Conservation (phyloP, 805 yeast species). For the Lipomyces anomalus region DNA sequence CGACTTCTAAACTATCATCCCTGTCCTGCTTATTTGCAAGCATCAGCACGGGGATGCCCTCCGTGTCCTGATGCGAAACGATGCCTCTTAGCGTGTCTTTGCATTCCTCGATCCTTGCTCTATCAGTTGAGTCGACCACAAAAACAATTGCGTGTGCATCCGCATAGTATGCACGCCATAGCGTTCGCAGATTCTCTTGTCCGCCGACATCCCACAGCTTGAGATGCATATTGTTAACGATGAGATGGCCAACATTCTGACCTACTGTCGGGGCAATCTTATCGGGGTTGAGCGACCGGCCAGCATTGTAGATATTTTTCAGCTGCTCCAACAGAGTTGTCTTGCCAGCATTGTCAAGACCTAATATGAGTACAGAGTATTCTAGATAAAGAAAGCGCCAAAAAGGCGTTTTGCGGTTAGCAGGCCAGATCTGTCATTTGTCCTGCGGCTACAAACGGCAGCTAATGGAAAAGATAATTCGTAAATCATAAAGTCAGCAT, state of each 20-base stretch:
- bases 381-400: conserved; percentile 38
- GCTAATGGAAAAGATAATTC: not conserved
- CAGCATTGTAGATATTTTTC: conserved; percentile 45
- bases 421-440: not conserved
- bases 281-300: conserved; percentile 31
- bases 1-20: conserved; percentile 63
- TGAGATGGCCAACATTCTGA: conserved; percentile 56
- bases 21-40: conserved; percentile 91
- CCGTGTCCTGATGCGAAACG: conserved; percentile 55
- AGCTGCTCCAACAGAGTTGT: conserved; percentile 43
- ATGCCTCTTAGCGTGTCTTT: conserved; percentile 50
- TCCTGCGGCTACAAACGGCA: not conserved
- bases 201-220: conserved; percentile 98
- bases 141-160: conserved; percentile 89
- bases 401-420: not conserved
- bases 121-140: conserved; percentile 87
- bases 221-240: conserved; percentile 40
- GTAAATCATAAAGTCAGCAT: too few species aligned
- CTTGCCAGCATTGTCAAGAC: conserved; percentile 94
- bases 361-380: conserved; percentile 73
- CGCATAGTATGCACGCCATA: conserved; percentile 84
- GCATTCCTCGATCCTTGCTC: conserved; percentile 77
- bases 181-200: conserved; percentile 70
- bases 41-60: conserved; percentile 87
- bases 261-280: conserved; percentile 91